phyloP scores from a whole-genome alignment of 148 eudicot species.

The Chenopodium suecicum region DNA sequence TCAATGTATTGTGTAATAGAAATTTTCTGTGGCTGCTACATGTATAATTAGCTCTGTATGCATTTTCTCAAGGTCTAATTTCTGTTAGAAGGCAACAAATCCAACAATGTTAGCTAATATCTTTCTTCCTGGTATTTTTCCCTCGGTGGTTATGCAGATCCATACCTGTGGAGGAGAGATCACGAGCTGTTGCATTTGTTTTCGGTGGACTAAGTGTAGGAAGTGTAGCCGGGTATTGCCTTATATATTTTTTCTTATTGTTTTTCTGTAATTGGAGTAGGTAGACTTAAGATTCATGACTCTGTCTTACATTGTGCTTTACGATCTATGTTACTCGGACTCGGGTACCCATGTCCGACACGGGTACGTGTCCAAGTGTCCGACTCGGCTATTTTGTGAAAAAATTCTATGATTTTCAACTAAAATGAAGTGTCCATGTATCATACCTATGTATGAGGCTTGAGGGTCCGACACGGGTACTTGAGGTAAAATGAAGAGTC shows the following conservation, averaged over 20 bases:
- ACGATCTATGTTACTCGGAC: too few species aligned
- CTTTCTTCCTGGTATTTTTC: background rate
- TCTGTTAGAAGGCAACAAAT: background rate
- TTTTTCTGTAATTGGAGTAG: background rate
- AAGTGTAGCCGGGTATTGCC: constrained; percentile 85
- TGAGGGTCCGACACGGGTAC: too few species aligned
- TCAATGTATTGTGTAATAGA: background rate
- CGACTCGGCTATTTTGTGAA: too few species aligned
- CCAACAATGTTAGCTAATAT: background rate
- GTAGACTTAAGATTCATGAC: background rate
- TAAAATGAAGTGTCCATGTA: too few species aligned
- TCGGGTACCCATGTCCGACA: too few species aligned
- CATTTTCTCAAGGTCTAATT: background rate
- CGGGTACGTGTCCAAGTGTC: too few species aligned
- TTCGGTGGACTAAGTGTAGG: constrained; percentile 99
- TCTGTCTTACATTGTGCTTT: background rate
- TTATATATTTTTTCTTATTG: background rate
- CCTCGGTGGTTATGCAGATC: constrained; percentile 46
- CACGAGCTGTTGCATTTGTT: constrained; percentile 95
- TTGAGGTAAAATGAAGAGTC: too few species aligned
- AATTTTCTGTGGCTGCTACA: background rate
- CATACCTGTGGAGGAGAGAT: constrained; percentile 91
- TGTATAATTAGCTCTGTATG: background rate
- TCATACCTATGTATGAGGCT: too few species aligned
- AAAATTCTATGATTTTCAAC: too few species aligned